Conservation (phyloP, 2,329 filamentous ascomycete genomes). For the Leptodontidium sp. region DNA sequence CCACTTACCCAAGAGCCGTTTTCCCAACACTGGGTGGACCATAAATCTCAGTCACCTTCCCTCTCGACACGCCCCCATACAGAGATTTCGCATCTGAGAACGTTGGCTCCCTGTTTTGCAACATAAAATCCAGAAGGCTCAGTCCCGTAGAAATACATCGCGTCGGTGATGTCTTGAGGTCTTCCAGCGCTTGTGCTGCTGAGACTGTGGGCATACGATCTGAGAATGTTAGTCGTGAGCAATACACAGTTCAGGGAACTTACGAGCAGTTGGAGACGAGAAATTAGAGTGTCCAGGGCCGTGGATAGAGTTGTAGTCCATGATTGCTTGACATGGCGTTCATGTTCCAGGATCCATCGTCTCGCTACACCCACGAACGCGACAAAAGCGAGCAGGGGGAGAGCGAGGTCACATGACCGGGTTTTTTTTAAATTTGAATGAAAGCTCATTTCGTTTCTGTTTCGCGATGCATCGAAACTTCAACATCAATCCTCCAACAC, state of each 20-base stretch:
- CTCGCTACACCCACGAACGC: not conserved
- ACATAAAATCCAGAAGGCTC: conserved; percentile 57
- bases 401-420: conserved; percentile 10
- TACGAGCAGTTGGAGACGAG: conserved; percentile 45
- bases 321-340: conserved; percentile 43
- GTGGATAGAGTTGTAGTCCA: conserved; percentile 68
- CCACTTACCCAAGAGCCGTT: conserved; percentile 71
- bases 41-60: conserved; percentile 86
- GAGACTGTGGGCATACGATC: conserved; percentile 81
- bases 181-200: conserved; percentile 74
- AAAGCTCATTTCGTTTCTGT: conserved; percentile 13
- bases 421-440: not conserved
- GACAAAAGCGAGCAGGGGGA: not conserved
- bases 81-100: conserved; percentile 30
- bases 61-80: conserved; percentile 71
- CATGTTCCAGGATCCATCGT: not conserved
- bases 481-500: not conserved
- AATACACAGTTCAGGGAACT: conserved; percentile 7
- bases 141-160: conserved; percentile 66
- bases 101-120: conserved; percentile 48
- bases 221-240: conserved; percentile 47
- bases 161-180: conserved; percentile 59
- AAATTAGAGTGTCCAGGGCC: conserved; percentile 69
- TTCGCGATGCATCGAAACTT: not conserved
- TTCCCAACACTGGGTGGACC: conserved; percentile 88